Conservation (phyloP, 768 basidiomycete species). For the Amanita muscaria region DNA sequence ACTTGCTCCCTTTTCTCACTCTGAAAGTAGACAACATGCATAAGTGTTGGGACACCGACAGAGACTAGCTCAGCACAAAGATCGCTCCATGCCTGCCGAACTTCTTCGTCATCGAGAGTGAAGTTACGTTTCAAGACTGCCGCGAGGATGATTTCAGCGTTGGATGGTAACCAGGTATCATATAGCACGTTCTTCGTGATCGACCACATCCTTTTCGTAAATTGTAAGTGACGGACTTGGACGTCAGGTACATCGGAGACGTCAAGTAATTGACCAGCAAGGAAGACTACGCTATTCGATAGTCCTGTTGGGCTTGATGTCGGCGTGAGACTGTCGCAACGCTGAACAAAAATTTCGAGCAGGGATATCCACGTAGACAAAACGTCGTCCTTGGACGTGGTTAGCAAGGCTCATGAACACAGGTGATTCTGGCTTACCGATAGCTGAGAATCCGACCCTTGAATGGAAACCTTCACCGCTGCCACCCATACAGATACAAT, state of each 20-base stretch:
- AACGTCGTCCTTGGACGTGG: not conserved
- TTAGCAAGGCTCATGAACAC: no score
- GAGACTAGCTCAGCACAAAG: slow-evolving; percentile 42
- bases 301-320: slow-evolving; percentile 18
- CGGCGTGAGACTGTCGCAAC: not conserved
- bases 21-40: slow-evolving; percentile 24
- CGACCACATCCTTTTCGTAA: slow-evolving; percentile 41
- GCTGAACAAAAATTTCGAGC: slow-evolving; percentile 3
- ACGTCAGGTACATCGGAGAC: slow-evolving; percentile 13
- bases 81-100: slow-evolving; percentile 37
- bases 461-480: not conserved
- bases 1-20: slow-evolving; percentile 20
- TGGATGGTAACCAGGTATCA: slow-evolving; percentile 27
- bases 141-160: slow-evolving; percentile 38
- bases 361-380: slow-evolving; percentile 5
- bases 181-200: slow-evolving; percentile 41
- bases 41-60: slow-evolving; percentile 29
- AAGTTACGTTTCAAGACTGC: slow-evolving; percentile 37
- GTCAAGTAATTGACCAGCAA: slow-evolving; percentile 29
- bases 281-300: slow-evolving; percentile 23
- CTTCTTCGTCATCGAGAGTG: slow-evolving; percentile 26
- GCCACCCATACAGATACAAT: slow-evolving; percentile 15
- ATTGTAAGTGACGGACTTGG: slow-evolving; percentile 30
- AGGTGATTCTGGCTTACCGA: not conserved
- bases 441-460: not conserved